Evolutionary conservation across 768 basidiomycete genomes (phyloP), one percentile per base, ranked within the genome.

Genomic region (Serendipita sp.): DNA sequence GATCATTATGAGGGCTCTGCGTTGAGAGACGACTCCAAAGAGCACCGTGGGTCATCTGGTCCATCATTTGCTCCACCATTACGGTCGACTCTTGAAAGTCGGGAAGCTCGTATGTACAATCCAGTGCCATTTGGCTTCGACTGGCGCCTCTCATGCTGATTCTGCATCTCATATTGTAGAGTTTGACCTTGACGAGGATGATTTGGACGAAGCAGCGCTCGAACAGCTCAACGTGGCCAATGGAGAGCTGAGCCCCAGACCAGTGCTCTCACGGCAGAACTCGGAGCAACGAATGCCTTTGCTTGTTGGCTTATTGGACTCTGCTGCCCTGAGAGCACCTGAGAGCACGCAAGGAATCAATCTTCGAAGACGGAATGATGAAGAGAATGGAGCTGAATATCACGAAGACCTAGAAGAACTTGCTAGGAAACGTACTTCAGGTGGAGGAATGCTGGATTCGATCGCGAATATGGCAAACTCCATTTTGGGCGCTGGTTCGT

Each of bases 401-500:
- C 67, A 80, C 43, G 67, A 87, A 64, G 79, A 92, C 75, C 72
- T 93, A 70, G 81, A 93, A 64, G 84, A 86, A 66, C 74, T 94
- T 34, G 82, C 84, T 46, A 78, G 80, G 23, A 86, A 86, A 72
- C 76, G 78, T 50, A 77, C 74, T 44, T 80, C 83, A 0, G 87
- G 89, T 50, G 88, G 90, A 23, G 83, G 85, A 0, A 74, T 92
- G 76, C 8, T 91, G 1, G 84, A 89, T 70, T 91, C 88, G 5
- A 79, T 90, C 65, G 87, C 89, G 23, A 89, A 94, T 72, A 96
- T 96, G 95, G 88, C 91, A 23, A 97, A 98, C 71, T 92, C 90
- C 1, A 96, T 98, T 37, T 76, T 97, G 13, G 94, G 94, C 46
- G 94, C 94, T 70, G 93, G 92, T 82, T 74, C 75, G 77, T 69